These are phyloP conservation scores for Metschnikowia lochheadii DNA, from an alignment of 805 yeast species.

Conservation along the genomic window DNA sequence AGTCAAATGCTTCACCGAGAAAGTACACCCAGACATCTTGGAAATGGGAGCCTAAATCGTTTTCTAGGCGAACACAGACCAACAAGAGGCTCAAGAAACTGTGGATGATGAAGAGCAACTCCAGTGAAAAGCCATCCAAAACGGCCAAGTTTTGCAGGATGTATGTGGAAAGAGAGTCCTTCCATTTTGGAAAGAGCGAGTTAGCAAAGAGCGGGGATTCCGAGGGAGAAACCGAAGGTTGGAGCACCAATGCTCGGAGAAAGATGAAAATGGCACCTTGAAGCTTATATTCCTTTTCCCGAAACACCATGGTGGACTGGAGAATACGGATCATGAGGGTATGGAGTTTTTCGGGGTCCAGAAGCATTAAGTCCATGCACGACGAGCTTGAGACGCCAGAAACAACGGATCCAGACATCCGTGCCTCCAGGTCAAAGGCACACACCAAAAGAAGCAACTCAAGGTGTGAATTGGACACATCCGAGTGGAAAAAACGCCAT, in stretches of 20 bases:
- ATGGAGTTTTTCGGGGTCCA: conserved; percentile 22
- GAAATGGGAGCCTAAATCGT: neutral
- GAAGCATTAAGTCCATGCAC: conserved; percentile 13
- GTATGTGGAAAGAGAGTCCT: conserved; percentile 17
- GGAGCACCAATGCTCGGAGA: conserved; percentile 10
- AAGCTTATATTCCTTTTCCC: conserved; percentile 15
- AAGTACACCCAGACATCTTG: conserved; percentile 5
- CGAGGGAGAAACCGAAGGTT: neutral
- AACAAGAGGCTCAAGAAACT: conserved; percentile 10
- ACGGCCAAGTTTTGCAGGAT: conserved; percentile 13
- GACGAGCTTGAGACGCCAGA: neutral
- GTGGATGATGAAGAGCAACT: neutral
- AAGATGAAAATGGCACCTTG: conserved; percentile 15
- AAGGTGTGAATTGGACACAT: conserved; percentile 38
- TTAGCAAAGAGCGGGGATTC: conserved; percentile 4
- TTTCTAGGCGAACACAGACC: conserved; percentile 6
- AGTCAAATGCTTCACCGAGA: neutral
- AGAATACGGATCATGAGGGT: conserved; percentile 27
- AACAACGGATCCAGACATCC: neutral
- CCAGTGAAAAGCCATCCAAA: neutral
- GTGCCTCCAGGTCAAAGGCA: conserved; percentile 7
- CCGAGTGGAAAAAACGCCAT: conserved; percentile 41
- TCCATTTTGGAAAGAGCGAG: conserved; percentile 14
- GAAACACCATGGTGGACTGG: conserved; percentile 17
- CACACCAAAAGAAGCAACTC: conserved; percentile 25